Conservation (phyloP, 2,329 filamentous ascomycete species). For the Verticillium nubilum region DNA sequence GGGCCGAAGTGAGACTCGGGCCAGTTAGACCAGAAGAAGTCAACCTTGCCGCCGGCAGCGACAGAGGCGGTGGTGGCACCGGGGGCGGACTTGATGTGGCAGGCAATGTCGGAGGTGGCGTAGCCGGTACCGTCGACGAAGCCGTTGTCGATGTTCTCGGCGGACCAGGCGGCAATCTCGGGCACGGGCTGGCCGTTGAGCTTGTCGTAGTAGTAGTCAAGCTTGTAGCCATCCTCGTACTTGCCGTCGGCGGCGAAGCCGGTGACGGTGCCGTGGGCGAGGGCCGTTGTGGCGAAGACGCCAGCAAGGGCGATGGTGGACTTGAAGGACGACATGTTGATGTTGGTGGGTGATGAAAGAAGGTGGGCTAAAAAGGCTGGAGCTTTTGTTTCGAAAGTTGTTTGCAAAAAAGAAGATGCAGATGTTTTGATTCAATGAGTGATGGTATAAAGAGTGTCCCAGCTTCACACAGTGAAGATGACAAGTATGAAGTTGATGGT, state of each 20-base stretch:
- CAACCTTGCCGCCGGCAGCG: slow-evolving; percentile 32
- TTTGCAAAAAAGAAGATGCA: neutral
- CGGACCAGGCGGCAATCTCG: slow-evolving; percentile 30
- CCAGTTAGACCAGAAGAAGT: slow-evolving; percentile 35
- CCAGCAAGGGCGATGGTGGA: slow-evolving; percentile 10
- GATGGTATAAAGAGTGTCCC: slow-evolving; percentile 2
- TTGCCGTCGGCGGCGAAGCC: slow-evolving; percentile 7
- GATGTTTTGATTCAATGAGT: neutral
- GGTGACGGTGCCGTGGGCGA: slow-evolving; percentile 12
- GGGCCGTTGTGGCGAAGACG: slow-evolving; percentile 10
- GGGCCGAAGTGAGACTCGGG: slow-evolving; percentile 42
- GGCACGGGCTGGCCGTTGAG: slow-evolving; percentile 10
- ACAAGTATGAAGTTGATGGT: slow-evolving; percentile 1
- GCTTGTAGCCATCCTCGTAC: slow-evolving; percentile 12
- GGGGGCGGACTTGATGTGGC: slow-evolving; percentile 33
- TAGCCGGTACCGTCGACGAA: slow-evolving; percentile 39
- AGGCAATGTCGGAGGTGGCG: slow-evolving; percentile 35
- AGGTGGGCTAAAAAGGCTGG: neutral
- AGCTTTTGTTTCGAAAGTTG: neutral
- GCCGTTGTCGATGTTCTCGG: slow-evolving; percentile 40
- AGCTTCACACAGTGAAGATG: slow-evolving; percentile 4
- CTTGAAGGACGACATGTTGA: slow-evolving; percentile 1
- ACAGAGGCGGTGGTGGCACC: slow-evolving; percentile 31
- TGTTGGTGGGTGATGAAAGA: neutral
- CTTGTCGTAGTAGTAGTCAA: slow-evolving; percentile 16